Percentiles rank a stretch among this genome's conserved stretches.
Evolutionary conservation across 306 rosid genomes (phyloP).

Genomic region (Cucumis sativus): DNA sequence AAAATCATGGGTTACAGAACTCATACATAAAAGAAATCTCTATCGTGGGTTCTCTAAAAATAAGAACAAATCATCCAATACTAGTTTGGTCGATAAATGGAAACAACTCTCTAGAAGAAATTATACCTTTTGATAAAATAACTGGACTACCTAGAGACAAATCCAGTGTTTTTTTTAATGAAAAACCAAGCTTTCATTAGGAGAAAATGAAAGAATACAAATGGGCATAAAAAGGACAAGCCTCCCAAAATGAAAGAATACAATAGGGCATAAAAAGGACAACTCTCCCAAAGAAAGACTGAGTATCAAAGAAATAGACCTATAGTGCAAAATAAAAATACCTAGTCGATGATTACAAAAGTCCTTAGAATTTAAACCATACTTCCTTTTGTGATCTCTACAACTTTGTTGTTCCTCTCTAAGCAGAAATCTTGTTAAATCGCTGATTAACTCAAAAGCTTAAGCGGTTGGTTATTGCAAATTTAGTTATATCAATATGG

Average conservation of each 20-base stretch:
- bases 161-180: neutral
- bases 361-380: neutral
- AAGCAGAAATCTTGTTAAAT: neutral
- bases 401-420: neutral
- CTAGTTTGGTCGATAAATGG: neutral
- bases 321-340: neutral
- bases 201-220: neutral
- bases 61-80: neutral
- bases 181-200: neutral
- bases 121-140: neutral
- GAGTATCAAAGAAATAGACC: neutral
- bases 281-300: neutral
- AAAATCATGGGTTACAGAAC: neutral
- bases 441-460: too few relatives aligned
- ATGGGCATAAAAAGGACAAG: neutral
- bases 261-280: neutral
- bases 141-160: neutral
- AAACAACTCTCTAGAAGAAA: neutral
- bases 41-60: neutral
- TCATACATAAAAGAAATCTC: neutral
- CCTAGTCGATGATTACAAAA: neutral
- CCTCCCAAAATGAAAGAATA: neutral
- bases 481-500: too few relatives aligned
- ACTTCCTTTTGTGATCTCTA: neutral
- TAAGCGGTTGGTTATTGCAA: too few relatives aligned